These are phyloP conservation scores for Botrytis tulipae DNA, from an alignment of 2,329 filamentous ascomycete species.

Conservation along the genomic window DNA sequence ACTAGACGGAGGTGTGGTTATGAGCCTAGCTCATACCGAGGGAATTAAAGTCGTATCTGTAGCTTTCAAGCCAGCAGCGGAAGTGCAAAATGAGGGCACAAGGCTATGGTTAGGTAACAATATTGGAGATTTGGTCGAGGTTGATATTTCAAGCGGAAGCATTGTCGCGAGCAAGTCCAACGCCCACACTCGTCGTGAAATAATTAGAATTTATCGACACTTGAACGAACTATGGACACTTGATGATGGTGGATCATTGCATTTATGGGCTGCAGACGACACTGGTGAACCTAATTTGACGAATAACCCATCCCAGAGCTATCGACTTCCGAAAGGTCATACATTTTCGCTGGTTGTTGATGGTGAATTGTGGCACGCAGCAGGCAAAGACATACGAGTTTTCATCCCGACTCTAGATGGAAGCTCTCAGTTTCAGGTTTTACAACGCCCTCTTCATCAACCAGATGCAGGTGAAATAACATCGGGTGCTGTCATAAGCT, in stretches of 20 bases:
- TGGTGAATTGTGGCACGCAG: slow-evolving; percentile 81
- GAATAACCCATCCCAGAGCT: slow-evolving; percentile 68
- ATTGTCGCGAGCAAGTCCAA: slow-evolving; percentile 66
- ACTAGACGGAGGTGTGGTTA: slow-evolving; percentile 73
- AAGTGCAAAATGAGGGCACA: slow-evolving; percentile 76
- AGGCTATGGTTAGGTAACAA: slow-evolving; percentile 89
- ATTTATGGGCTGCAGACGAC: slow-evolving; percentile 79
- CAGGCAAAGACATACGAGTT: slow-evolving; percentile 81
- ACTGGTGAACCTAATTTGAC: slow-evolving; percentile 72
- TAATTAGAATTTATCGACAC: slow-evolving; percentile 82
- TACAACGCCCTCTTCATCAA: slow-evolving; percentile 67
- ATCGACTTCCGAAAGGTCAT: slow-evolving; percentile 75
- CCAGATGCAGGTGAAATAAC: slow-evolving; percentile 82
- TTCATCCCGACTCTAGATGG: slow-evolving; percentile 72
- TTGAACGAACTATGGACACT: slow-evolving; percentile 91
- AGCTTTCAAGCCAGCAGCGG: slow-evolving; percentile 77
- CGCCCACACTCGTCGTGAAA: slow-evolving; percentile 74
- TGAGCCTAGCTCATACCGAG: slow-evolving; percentile 82
- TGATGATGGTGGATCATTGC: slow-evolving; percentile 82
- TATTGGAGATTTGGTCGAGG: slow-evolving; percentile 81
- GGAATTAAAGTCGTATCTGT: slow-evolving; percentile 78
- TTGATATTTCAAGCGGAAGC: slow-evolving; percentile 74
- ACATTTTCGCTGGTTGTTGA: slow-evolving; percentile 87
- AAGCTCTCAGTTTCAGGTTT: slow-evolving; percentile 70
- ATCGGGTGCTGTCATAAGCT: slow-evolving; percentile 72